Conservation (phyloP, 305 asterid genomes). For the Fraxinus dipetala region DNA sequence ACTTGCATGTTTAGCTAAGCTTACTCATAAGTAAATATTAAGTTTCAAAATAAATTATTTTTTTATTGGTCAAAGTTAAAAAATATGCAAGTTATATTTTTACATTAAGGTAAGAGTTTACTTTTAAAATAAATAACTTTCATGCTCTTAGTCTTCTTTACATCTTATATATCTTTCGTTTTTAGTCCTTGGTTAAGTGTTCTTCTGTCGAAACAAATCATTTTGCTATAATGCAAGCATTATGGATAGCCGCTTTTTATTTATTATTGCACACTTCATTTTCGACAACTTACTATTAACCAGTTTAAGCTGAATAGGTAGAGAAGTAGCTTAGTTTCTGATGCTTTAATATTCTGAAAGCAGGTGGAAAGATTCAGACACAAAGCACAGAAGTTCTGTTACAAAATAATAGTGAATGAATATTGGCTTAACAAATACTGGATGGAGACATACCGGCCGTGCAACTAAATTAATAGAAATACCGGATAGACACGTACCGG, state of each 20-base stretch:
- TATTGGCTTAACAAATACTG: no score
- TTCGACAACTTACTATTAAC: not conserved
- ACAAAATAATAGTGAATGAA: no score
- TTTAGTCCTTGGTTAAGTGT: not conserved
- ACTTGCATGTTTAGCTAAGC: not conserved
- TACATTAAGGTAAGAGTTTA: not conserved
- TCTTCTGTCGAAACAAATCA: not conserved
- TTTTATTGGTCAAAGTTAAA: not conserved
- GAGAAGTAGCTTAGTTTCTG: not conserved
- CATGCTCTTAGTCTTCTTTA: not conserved
- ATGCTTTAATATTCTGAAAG: constrained; percentile 24
- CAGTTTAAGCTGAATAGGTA: not conserved
- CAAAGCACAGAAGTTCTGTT: constrained; percentile 30
- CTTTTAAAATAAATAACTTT: not conserved
- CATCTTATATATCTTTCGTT: not conserved
- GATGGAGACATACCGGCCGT: no score
- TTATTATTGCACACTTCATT: not conserved
- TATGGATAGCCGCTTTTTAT: not conserved
- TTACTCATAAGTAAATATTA: not conserved
- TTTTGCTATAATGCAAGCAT: not conserved
- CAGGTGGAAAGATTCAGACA: constrained; percentile 42
- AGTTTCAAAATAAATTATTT: not conserved
- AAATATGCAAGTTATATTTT: not conserved
- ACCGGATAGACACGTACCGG: no score
- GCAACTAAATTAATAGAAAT: no score